Base-by-base conservation (phyloP, 495 filamentous ascomycete species). In the Chaetomium tenue region DNA sequence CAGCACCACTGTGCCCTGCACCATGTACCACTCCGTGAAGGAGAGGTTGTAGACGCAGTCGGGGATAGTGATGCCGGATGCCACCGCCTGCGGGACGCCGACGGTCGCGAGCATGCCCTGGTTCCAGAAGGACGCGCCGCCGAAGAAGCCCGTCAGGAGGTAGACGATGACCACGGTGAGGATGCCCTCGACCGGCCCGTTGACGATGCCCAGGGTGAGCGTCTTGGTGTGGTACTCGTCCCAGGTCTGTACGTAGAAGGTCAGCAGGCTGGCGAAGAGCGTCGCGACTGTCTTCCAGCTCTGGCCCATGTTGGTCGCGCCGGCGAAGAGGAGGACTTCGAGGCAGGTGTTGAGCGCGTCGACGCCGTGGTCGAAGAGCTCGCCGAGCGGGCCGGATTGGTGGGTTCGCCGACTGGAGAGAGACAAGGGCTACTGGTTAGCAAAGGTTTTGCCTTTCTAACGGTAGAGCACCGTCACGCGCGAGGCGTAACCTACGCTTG, bases 161-260 rank as follows among this genome's bases (percentile, higher is more conserved):
- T 93, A 98, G 44, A 98, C 87, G 33, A 82, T 73, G 69, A 88
- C 90, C 5, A 98, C 81, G 48, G 90, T 92, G 50, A 98, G 79
- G 63, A 98, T 88, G 37, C 94, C 94, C 77, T 98, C 94, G 48
- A 98, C 94, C 7, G 94, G 94, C 0, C 94, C 94, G 66, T 93
- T 97, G 63, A 98, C 82, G 68, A 98, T 79, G 59, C 94, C 94
- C 0, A 98, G 84, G 16, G 91, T 97, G 26, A 98, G 85, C 12
- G 93, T 92, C 73, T 96, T 91, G 44, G 94, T 98, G 78, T 97
- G 95, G 77, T 97, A 98, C 78, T 97, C 94, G 68, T 98, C 94
- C 94, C 94, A 98, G 37, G 94, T 98, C 74, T 97, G 94, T 25
- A 98, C 88, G 74, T 98, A 98, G 77, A 98, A 98, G 18, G 92